Evolutionary conservation across 2,329 filamentous ascomycete species (phyloP), one percentile per base, ranked within the genome.

Genomic region (Neonectria punicea): DNA sequence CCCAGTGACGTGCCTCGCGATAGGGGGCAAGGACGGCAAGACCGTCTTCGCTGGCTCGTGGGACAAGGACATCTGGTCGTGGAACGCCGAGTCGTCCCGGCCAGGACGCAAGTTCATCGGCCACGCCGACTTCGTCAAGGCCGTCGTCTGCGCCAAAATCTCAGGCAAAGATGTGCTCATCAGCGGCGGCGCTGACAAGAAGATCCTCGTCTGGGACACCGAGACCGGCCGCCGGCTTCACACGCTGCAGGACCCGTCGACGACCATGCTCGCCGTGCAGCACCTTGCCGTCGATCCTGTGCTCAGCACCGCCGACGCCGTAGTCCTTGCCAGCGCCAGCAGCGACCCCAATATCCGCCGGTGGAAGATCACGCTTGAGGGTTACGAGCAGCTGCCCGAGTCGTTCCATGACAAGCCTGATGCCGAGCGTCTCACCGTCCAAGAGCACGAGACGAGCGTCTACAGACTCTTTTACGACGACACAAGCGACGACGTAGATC

Each of bases 51-150:
- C 93, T 25, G 95, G 94, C 36, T 96, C 91, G 64, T 99, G 96
- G 96, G 95, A 99, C 81, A 97, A 97, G 81, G 86, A 89, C 20
- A 87, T 98, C 63, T 97, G 94, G 90, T 92, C 91, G 34, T 98
- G 93, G 92, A 86, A 92, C 73, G 81, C 91, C 34, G 81, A 85
- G 18, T 88, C 88, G 4, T 84, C 83, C 47, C 77, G 83, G 32
- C 80, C 82, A 1, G 83, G 82, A n/a, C 85, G 82, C 66, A 89
- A 85, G 68, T 94, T 90, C 71, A 86, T 86, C 63, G 94, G 93
- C 5, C 95, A 98, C 78, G 84, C 87, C 2, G 96, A 99, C 80
- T 99, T 99, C 76, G 92, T 99, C 73, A 98, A 98, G 80, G 85
- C 92, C 4, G 82, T 98, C 3, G 80, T 92, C 14, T 89, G 86